Evolutionary conservation across 2,329 filamentous ascomycete species (phyloP), one percentile per base, ranked within the genome.

Genomic region (Penicillium italicum): DNA sequence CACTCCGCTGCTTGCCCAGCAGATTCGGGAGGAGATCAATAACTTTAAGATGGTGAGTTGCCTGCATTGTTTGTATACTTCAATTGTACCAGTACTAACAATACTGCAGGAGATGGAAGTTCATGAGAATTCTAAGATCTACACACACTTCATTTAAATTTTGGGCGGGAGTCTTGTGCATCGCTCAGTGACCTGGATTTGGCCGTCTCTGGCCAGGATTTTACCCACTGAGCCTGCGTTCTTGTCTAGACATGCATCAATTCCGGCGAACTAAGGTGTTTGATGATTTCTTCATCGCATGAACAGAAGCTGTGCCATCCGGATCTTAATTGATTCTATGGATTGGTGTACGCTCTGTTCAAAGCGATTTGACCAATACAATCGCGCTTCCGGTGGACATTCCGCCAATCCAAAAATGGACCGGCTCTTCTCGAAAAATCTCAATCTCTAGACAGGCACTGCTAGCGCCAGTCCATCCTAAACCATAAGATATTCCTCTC

Each of bases 11-110:
- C 84, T 99, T 61, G 94, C 94, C 43, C 94, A 99, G 77, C 94
- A 99, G 75, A 99, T 99, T 78, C 97, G 97, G 78, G 94, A 99
- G 78, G 94, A 99, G 78, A 84, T 99, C 66, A 99, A 99, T 78
- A 95, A 87, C 66, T 99, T 99, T 82, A 99, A 99, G 76, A 99
- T 99, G 94, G 91, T 94, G 79, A 59, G 86, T 76, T 41, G 2
- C n/a, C 28, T 28, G 2, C 16, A 34, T n/a, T 41, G 2, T 31
- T 42, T 42, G 1, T 40, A 3, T 43, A 18, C 10, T 24, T 33
- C 5, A 7, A 1, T 14, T n/a, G 28, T 46, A 34, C 24, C 14
- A 5, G 52, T 50, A 53, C 62, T 58, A 34, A 63, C 79, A 83
- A 74, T 84, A 66, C 37, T 16, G 37, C 60, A 97, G 94, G 94